A percentile compares a stretch with the other conserved stretches of the same genome.
These are phyloP conservation scores for Suhomyces sp. DNA, from an alignment of 805 yeast species.

Conservation along the genomic window DNA sequence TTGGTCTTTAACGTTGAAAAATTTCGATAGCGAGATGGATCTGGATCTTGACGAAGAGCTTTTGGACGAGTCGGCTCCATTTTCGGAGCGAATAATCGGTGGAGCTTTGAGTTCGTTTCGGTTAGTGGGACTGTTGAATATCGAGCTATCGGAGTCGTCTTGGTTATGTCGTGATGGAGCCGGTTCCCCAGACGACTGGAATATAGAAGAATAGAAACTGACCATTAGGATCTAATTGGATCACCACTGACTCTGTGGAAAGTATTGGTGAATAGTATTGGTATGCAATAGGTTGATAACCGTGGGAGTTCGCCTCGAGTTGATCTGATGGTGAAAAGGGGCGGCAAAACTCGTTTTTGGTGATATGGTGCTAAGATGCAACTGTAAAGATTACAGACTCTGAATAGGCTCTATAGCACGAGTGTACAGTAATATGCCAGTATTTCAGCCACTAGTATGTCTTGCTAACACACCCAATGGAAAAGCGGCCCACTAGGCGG, in stretches of 20 bases:
- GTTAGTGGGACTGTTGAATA: conserved; percentile 2
- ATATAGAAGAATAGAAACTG: conserved; percentile 16
- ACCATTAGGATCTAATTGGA: conserved; percentile 11
- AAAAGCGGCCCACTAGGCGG: background rate
- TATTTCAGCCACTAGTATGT: background rate
- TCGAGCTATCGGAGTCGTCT: background rate
- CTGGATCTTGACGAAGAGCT: conserved; percentile 12
- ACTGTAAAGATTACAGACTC: background rate
- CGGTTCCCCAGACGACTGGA: conserved; percentile 4
- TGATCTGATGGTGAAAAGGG: background rate
- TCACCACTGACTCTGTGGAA: too few species aligned
- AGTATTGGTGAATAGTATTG: background rate
- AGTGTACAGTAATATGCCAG: background rate
- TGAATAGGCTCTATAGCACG: background rate
- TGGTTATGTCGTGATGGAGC: background rate
- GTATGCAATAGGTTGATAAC: background rate
- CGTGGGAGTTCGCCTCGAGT: background rate
- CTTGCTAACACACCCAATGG: background rate
- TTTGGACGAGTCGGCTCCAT: conserved; percentile 4
- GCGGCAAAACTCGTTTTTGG: background rate
- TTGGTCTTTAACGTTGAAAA: conserved; percentile 24
- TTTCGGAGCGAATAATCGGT: conserved; percentile 9
- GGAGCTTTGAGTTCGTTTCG: conserved; percentile 8
- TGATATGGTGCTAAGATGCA: background rate
- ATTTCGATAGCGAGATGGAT: conserved; percentile 26